Percentiles rank a stretch among this genome's conserved stretches.
Conservation (phyloP, 768 basidiomycete genomes). For the Boletus sp. region DNA sequence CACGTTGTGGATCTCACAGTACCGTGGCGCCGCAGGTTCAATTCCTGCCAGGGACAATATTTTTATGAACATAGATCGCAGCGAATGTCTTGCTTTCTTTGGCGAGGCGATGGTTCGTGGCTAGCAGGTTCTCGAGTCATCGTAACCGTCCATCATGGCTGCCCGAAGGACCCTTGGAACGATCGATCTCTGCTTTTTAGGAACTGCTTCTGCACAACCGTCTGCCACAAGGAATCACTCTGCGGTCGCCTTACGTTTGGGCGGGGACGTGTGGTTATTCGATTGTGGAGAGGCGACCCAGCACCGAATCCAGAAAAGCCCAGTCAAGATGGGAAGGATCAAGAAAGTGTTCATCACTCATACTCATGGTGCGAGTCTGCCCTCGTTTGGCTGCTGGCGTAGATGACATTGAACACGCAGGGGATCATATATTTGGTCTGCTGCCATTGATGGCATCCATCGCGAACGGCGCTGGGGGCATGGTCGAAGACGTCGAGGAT, state of each 20-base stretch:
- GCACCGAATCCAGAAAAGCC: slow-evolving; percentile 69
- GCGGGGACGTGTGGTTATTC: slow-evolving; percentile 76
- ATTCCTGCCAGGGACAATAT: slow-evolving; percentile 38
- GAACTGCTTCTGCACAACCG: slow-evolving; percentile 80
- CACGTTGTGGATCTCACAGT: slow-evolving; percentile 37
- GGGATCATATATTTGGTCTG: slow-evolving; percentile 81
- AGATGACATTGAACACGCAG: slow-evolving; percentile 36
- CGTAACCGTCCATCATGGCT: slow-evolving; percentile 9
- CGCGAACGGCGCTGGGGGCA: slow-evolving; percentile 74
- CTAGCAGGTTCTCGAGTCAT: too few relatives aligned
- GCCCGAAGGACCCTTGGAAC: slow-evolving; percentile 27
- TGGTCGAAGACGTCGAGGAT: slow-evolving; percentile 56
- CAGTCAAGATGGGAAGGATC: slow-evolving; percentile 75
- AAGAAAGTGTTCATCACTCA: slow-evolving; percentile 87
- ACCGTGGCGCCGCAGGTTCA: slow-evolving; percentile 40
- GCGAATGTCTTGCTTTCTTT: too few relatives aligned
- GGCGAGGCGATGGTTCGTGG: too few relatives aligned
- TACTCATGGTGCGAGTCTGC: slow-evolving; percentile 61
- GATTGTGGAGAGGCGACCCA: slow-evolving; percentile 87
- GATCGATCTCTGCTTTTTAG: slow-evolving; percentile 69
- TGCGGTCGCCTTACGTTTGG: slow-evolving; percentile 62
- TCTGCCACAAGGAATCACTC: slow-evolving; percentile 80
- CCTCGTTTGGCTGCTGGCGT: neutral
- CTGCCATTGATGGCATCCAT: slow-evolving; percentile 65
- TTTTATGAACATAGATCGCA: slow-evolving; percentile 2